Conservation (phyloP, 2,329 filamentous ascomycete genomes). For the Stachybotrys elegans region DNA sequence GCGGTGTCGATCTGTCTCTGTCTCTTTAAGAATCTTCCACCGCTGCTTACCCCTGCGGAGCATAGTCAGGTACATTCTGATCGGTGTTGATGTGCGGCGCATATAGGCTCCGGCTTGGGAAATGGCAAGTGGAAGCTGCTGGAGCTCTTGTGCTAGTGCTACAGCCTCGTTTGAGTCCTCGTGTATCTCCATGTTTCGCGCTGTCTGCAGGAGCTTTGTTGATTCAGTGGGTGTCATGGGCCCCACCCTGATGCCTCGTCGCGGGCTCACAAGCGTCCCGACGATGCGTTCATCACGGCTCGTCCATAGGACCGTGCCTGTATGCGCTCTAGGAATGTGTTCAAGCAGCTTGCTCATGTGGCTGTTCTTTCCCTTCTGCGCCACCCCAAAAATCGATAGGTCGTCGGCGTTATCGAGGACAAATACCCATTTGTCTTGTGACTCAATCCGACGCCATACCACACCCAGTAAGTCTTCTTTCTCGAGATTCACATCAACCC, state of each 20-base stretch:
- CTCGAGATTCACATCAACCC: slow-evolving; percentile 13
- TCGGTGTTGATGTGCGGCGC: slow-evolving; percentile 15
- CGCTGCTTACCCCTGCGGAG: slow-evolving; percentile 15
- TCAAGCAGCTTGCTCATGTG: slow-evolving; percentile 5
- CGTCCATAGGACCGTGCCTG: slow-evolving; percentile 26
- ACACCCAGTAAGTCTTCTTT: slow-evolving; percentile 13
- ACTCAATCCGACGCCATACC: slow-evolving; percentile 13
- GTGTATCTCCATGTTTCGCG: neutral
- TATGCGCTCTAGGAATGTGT: slow-evolving; percentile 18
- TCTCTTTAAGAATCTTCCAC: slow-evolving; percentile 15
- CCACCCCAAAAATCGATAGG: slow-evolving; percentile 19
- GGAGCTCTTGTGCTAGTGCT: slow-evolving; percentile 16
- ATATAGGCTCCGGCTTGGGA: slow-evolving; percentile 26
- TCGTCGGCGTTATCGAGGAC: slow-evolving; percentile 29
- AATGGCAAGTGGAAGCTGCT: slow-evolving; percentile 25
- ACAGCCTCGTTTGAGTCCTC: slow-evolving; percentile 5
- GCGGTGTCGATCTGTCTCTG: slow-evolving; percentile 21
- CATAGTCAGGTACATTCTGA: slow-evolving; percentile 18
- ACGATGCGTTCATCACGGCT: slow-evolving; percentile 22
- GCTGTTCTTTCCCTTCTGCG: neutral
- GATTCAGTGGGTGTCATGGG: slow-evolving; percentile 17
- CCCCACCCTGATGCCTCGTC: slow-evolving; percentile 15
- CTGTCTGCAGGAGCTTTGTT: slow-evolving; percentile 4
- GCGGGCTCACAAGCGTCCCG: slow-evolving; percentile 16
- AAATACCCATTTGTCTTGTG: slow-evolving; percentile 19